Evolutionary conservation across 805 yeast genomes (phyloP).

Genomic region (Candida andamanensis): DNA sequence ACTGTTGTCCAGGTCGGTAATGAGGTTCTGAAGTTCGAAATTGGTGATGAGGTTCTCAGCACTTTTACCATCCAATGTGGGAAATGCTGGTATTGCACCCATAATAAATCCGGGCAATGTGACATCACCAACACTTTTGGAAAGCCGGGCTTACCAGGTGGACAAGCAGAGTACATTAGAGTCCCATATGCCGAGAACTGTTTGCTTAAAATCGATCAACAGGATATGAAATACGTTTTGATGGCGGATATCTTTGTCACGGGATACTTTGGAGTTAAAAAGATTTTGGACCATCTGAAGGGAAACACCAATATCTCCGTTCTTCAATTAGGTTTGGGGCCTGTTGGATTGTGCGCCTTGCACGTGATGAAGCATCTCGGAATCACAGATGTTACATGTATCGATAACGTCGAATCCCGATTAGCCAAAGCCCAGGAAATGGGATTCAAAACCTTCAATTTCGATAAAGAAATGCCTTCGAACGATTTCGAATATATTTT

Average conservation of each 20-base stretch:
- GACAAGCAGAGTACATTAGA: conserved; percentile 57
- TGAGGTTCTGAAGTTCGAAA: conserved; percentile 23
- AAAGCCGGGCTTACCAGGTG: conserved; percentile 52
- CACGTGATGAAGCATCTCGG: conserved; percentile 41
- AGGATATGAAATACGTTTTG: conserved; percentile 43
- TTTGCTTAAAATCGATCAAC: conserved; percentile 42
- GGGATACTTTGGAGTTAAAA: conserved; percentile 54
- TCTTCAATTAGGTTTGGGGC: conserved; percentile 57
- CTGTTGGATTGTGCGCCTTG: conserved; percentile 53
- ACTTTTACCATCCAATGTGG: conserved; percentile 57
- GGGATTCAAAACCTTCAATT: conserved; percentile 45
- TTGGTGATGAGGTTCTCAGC: conserved; percentile 45
- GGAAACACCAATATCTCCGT: conserved; percentile 29
- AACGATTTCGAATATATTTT: conserved; percentile 50
- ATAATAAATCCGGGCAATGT: conserved; percentile 53
- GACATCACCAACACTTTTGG: conserved; percentile 54
- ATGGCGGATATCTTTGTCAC: conserved; percentile 66
- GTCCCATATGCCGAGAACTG: conserved; percentile 55
- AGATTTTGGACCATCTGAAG: conserved; percentile 39
- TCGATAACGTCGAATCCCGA: conserved; percentile 46
- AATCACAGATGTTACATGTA: conserved; percentile 40
- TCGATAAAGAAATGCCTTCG: conserved; percentile 27
- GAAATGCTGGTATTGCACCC: conserved; percentile 51
- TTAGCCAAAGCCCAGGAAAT: conserved; percentile 38
- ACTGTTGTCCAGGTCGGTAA: conserved; percentile 36